These are phyloP conservation scores for Aquanectria penicillioides DNA, from an alignment of 2,329 filamentous ascomycete genomes.

Conservation along the genomic window DNA sequence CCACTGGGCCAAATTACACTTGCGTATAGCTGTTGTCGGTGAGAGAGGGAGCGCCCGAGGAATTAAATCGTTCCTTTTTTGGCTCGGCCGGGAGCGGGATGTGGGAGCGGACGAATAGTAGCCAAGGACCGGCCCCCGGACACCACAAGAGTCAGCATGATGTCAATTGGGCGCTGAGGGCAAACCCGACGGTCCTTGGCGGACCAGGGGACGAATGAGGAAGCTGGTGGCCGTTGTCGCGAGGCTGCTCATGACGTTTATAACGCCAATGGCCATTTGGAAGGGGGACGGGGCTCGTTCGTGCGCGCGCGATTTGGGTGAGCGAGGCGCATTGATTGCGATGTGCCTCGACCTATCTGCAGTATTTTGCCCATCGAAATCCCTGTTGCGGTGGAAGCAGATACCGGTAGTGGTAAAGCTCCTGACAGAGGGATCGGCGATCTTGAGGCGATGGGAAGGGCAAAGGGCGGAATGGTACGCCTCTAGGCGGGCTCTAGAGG, in stretches of 20 bases:
- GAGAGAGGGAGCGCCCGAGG: conserved; percentile 18
- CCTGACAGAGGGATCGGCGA: conserved; percentile 33
- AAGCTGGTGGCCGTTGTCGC: conserved; percentile 24
- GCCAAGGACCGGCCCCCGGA: conserved; percentile 9
- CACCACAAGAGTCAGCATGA: conserved; percentile 33
- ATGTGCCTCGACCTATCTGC: conserved; percentile 10
- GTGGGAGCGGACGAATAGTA: conserved; percentile 23
- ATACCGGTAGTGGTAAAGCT: neutral
- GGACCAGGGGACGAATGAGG: conserved; percentile 31
- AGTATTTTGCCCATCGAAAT: conserved; percentile 26
- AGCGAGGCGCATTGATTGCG: conserved; percentile 17
- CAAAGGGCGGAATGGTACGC: conserved; percentile 14
- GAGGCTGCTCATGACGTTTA: conserved; percentile 10
- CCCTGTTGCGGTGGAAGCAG: conserved; percentile 18
- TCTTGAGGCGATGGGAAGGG: conserved; percentile 30
- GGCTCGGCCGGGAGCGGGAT: conserved; percentile 2
- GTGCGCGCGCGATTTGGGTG: conserved; percentile 16
- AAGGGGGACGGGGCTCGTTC: neutral
- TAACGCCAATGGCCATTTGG: conserved; percentile 16
- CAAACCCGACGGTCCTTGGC: conserved; percentile 29
- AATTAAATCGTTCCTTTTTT: conserved; percentile 13
- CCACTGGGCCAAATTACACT: conserved; percentile 27
- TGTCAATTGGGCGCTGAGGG: conserved; percentile 35
- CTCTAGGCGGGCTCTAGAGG: conserved; percentile 18
- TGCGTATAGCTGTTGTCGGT: conserved; percentile 14